These are phyloP conservation scores for Tripidium arundinaceum DNA, from an alignment of 202 grass and related monocot species.

Conservation along the genomic window DNA sequence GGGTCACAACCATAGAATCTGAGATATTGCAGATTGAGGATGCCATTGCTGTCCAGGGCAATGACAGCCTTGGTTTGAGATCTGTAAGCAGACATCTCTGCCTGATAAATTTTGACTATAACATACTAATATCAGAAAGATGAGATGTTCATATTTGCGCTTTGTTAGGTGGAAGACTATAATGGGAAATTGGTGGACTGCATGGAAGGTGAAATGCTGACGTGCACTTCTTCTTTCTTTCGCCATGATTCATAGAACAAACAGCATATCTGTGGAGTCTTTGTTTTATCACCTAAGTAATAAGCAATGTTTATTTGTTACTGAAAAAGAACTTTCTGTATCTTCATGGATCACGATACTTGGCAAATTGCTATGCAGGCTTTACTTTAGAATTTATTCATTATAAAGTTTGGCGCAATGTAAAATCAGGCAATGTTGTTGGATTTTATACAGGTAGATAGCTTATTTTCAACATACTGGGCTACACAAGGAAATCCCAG, in stretches of 20 bases:
- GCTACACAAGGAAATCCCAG: slow-evolving; percentile 2
- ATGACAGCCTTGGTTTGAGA: slow-evolving; percentile 47
- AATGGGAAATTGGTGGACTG: slow-evolving; percentile 42
- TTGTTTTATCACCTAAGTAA: not conserved
- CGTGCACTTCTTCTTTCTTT: slow-evolving; percentile 4
- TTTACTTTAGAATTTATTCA: slow-evolving; percentile 22
- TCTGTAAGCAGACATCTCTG: slow-evolving; percentile 43
- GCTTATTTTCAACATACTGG: slow-evolving; percentile 5
- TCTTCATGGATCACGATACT: slow-evolving; percentile 14
- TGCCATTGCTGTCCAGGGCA: slow-evolving; percentile 70
- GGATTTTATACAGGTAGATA: slow-evolving; percentile 19
- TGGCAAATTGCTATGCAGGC: not conserved
- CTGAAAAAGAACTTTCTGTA: not conserved
- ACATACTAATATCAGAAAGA: not conserved
- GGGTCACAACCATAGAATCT: slow-evolving; percentile 79
- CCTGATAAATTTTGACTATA: not conserved
- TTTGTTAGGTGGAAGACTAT: slow-evolving; percentile 60
- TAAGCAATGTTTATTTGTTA: not conserved
- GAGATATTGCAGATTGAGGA: slow-evolving; percentile 92
- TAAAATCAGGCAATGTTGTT: slow-evolving; percentile 19
- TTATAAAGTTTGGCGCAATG: slow-evolving; percentile 13
- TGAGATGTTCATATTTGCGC: slow-evolving; percentile 20
- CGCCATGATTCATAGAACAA: not conserved
- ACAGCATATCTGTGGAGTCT: not conserved
- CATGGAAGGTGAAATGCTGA: slow-evolving; percentile 48